These are phyloP conservation scores for Nicotiana attenuata DNA, from an alignment of 257 asterid species.

Conservation along the genomic window DNA sequence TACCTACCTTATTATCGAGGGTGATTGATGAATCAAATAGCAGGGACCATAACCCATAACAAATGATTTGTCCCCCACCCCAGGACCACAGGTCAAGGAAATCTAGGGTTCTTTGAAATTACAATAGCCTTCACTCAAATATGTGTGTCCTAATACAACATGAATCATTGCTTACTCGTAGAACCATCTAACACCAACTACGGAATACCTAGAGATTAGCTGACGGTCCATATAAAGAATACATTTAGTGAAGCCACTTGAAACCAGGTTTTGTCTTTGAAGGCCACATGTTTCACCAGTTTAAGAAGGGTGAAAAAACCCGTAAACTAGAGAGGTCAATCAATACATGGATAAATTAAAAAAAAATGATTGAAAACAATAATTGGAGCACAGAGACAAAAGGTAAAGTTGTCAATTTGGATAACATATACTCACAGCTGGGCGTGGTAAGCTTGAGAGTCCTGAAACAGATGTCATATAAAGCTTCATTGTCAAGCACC, in stretches of 20 bases:
- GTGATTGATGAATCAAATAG: neutral
- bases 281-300: neutral
- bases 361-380: too few species aligned
- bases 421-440: slow-evolving; percentile 57
- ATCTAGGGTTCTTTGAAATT: neutral
- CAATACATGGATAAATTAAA: neutral
- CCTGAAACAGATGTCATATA: slow-evolving; percentile 74
- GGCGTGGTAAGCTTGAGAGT: slow-evolving; percentile 83
- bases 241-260: neutral
- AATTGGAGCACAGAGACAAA: neutral
- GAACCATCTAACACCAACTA: neutral
- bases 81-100: neutral
- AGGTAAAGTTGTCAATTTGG: neutral
- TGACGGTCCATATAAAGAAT: neutral
- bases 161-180: neutral
- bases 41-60: neutral
- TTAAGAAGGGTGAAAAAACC: neutral
- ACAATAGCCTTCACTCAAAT: neutral
- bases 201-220: neutral
- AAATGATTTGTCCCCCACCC: neutral
- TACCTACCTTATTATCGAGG: neutral
- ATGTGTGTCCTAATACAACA: neutral
- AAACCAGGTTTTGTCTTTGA: neutral
- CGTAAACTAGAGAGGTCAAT: neutral
- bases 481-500: slow-evolving; percentile 84